Conservation (phyloP, 1,139 yeast genomes). For the Hyphopichia khmerensis region DNA sequence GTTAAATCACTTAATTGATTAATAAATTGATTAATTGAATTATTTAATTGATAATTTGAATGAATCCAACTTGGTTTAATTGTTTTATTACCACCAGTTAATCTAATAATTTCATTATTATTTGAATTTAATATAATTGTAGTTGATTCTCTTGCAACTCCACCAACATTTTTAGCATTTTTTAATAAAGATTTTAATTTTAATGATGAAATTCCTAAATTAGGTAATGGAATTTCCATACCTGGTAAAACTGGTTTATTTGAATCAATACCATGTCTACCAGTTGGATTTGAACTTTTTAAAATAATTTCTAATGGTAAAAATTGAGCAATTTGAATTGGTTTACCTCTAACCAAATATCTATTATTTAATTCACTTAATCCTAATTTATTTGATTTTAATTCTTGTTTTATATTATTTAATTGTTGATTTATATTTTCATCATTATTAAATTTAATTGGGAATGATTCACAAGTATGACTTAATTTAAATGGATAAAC, state of each 20-base stretch:
- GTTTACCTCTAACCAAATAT: slow-evolving; percentile 73
- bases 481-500: slow-evolving; percentile 90
- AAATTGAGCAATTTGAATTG: slow-evolving; percentile 69
- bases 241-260: slow-evolving; percentile 69
- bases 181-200: slow-evolving; percentile 64
- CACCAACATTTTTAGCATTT: slow-evolving; percentile 39
- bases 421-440: slow-evolving; percentile 29
- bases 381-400: slow-evolving; percentile 69
- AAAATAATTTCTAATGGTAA: slow-evolving; percentile 67
- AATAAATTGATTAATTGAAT: slow-evolving; percentile 47
- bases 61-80: slow-evolving; percentile 85
- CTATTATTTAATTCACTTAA: slow-evolving; percentile 79
- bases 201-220: slow-evolving; percentile 64
- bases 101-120: slow-evolving; percentile 58
- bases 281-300: slow-evolving; percentile 61
- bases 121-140: slow-evolving; percentile 51
- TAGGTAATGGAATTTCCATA: slow-evolving; percentile 69
- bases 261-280: slow-evolving; percentile 63
- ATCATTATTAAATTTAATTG: slow-evolving; percentile 43
- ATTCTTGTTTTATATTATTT: slow-evolving; percentile 46
- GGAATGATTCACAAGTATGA: slow-evolving; percentile 60
- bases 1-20: slow-evolving; percentile 55
- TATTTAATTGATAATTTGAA: slow-evolving; percentile 59
- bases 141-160: slow-evolving; percentile 74
- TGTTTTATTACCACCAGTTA: slow-evolving; percentile 74